Conservation (phyloP, 2,329 filamentous ascomycete species). For the Colletotrichum sp. region DNA sequence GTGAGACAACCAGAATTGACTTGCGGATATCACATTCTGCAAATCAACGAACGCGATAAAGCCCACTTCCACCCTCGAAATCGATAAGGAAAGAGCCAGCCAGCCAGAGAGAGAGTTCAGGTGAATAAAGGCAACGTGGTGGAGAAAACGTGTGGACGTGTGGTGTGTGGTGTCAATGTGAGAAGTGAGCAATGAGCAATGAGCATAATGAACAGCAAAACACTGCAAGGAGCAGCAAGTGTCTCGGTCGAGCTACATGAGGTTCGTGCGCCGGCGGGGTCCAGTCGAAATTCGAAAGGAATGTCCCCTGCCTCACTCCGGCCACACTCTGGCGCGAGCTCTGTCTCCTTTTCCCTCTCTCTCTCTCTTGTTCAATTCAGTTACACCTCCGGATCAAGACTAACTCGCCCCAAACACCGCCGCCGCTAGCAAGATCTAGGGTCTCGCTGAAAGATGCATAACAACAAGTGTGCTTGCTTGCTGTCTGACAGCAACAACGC, state of each 20-base stretch:
- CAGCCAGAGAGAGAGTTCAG: neutral
- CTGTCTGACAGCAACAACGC: neutral
- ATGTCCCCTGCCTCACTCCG: neutral
- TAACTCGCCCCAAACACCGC: neutral
- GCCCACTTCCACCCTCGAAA: too few relatives aligned
- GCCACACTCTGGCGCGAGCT: slow-evolving; percentile 10
- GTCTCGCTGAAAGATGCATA: neutral
- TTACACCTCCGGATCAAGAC: slow-evolving; percentile 9
- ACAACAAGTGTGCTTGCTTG: neutral
- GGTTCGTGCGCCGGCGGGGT: slow-evolving; percentile 8
- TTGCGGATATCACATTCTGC: neutral
- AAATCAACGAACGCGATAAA: neutral
- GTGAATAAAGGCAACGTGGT: neutral
- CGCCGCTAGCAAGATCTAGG: neutral
- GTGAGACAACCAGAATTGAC: neutral
- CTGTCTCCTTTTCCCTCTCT: neutral
- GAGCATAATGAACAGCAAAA: neutral
- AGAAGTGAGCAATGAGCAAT: neutral
- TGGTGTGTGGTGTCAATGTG: neutral
- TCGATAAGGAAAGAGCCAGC: neutral
- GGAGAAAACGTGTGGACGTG: neutral
- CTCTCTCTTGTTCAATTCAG: neutral
- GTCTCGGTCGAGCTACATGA: neutral
- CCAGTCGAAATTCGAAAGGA: neutral
- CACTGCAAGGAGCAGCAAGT: neutral